Base-by-base conservation (phyloP, 805 yeast genomes). In the Yarrowia sp. region DNA sequence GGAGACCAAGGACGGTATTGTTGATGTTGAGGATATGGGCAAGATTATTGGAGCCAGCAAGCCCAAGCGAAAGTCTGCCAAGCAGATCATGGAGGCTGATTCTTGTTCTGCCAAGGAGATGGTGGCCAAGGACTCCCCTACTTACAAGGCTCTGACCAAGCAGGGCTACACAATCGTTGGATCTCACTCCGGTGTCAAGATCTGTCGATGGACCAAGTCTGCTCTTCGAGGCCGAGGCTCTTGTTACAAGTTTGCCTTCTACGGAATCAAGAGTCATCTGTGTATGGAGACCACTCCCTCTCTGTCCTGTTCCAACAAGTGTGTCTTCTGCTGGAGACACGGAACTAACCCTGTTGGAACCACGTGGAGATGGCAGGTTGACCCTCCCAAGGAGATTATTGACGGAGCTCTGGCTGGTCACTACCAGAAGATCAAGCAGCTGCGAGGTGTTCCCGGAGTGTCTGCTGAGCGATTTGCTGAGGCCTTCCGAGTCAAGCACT, bases 281-380 rank as follows among this genome's bases (percentile, higher is more conserved):
- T 92, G 98, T 77, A 92, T 92, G 98, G 98, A 92, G 74, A 85
- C 97, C 2, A 92, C 98, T 0, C 98, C 98, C 0, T 88, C 96
- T 1, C 79, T 92, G 66, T 93, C 97, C 8, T 92, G 98, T 75
- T 90, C 97, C 5, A 92, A 92, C 74, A 92, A 92, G 74, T 92
- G 98, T 81, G 97, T 92, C 4, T 92, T 92, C 73, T 92, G 98
- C 77, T 92, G 98, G 98, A 84, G 98, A 74, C 98, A 92, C 75
- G 98, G 98, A 57, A 92, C 97, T 1, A 92, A 92, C 72, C 98
- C 98, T 0, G 97, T 92, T 1, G 97, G 97, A 15, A 92, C 96
- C 33, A 87, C 88, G 67, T 92, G 98, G 98, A 80, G 97, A 71
- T 92, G 98, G 98, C 93, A 91, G 71, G 89, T 91, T 13, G 97